Evolutionary conservation across 2,329 filamentous ascomycete genomes (phyloP), one percentile per base, ranked within the genome.

Genomic region (Aspergillus jensenii): DNA sequence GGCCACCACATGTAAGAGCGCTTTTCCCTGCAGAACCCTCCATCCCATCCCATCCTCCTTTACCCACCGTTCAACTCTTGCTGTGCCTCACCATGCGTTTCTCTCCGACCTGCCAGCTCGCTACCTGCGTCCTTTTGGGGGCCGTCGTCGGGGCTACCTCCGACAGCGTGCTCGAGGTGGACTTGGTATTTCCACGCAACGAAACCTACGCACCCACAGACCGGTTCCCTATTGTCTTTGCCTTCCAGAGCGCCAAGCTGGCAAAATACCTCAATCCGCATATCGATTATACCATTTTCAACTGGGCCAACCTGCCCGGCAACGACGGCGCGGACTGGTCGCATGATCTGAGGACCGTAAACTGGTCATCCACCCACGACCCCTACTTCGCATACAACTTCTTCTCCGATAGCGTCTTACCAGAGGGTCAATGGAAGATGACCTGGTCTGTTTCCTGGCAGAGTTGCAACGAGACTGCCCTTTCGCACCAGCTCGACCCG

Each of bases 111-210:
- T 25, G 23, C 5, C 23, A 6, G 23, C 23, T 25, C 23, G 23
- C 23, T 4, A 8, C 27, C 27, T 31, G 27, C 27, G 27, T 8
- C 27, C 27, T 31, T 31, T 31, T 11, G 27, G 27, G 27, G 27
- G 27, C 27, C 27, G 27, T 31, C 27, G 27, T 31, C 8, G 27
- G 27, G 9, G 27, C 27, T 4, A 6, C 23, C 23, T n/a, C 45
- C 3, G 25, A 33, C 9, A 47, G 25, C 45, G 45, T 47, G 25
- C 25, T 48, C 14, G 62, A 63, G 46, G 44, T 63, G 39, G 60
- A 65, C 52, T 52, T 65, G 17, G 37, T 60, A 8, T 65, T 65
- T 35, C 61, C 60, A 8, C 60, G 52, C 39, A 65, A 60, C n/a
- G 56, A 62, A 11, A 56, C 54, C 12, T 64, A 62, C 51, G 19